phyloP scores from a whole-genome alignment of 495 filamentous ascomycete genomes.

The Aspergillus sparsus region DNA sequence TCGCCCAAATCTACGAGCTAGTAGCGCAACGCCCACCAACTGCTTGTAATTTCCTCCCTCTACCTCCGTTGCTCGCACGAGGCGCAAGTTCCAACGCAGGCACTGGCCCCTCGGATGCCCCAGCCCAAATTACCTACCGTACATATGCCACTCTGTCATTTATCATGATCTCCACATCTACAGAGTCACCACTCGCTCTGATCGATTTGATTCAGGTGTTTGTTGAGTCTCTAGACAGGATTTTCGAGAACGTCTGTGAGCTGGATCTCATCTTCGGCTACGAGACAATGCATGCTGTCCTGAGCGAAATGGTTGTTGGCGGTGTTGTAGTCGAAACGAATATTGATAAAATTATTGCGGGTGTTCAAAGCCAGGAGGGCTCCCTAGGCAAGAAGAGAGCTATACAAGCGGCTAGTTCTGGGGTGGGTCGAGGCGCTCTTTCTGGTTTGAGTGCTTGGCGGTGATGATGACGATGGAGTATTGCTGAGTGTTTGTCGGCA shows the following conservation, averaged over 20 bases:
- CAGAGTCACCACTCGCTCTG: conserved; percentile 91
- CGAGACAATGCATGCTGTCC: conserved; percentile 87
- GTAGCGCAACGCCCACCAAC: conserved; percentile 83
- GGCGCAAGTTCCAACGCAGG: conserved; percentile 57
- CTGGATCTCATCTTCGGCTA: conserved; percentile 98
- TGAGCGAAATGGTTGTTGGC: conserved; percentile 94
- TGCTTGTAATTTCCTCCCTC: conserved; percentile 95
- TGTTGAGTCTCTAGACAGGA: conserved; percentile 87
- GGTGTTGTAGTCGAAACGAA: conserved; percentile 95
- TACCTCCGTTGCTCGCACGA: conserved; percentile 66
- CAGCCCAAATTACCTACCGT: conserved; percentile 95
- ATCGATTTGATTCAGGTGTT: conserved; percentile 98
- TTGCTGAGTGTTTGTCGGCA: background rate
- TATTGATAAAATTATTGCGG: conserved; percentile 81
- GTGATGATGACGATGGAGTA: conserved; percentile 21
- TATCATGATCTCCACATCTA: conserved; percentile 96
- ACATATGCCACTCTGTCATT: conserved; percentile 98
- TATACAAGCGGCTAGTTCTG: conserved; percentile 46
- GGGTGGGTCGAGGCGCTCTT: conserved; percentile 40
- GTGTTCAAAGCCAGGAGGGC: conserved; percentile 80
- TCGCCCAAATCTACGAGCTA: conserved; percentile 97
- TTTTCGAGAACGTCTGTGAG: conserved; percentile 99
- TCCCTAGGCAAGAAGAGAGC: conserved; percentile 68
- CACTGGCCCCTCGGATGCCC: conserved; percentile 75
- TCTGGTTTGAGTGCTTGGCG: conserved; percentile 48